These are phyloP conservation scores for Suillus spraguei DNA, from an alignment of 768 basidiomycete genomes.

Conservation along the genomic window DNA sequence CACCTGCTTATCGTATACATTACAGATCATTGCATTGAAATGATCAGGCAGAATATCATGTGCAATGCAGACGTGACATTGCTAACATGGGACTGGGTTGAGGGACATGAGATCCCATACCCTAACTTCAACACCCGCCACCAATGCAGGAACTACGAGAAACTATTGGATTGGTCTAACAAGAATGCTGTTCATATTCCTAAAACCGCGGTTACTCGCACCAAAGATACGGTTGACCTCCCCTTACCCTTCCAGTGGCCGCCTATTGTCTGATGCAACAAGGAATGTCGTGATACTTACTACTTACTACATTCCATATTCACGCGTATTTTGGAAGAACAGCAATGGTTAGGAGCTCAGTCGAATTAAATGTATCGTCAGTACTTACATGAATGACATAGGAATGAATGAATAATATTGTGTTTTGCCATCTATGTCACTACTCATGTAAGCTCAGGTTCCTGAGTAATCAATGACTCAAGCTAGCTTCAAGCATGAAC, in stretches of 20 bases:
- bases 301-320: background rate
- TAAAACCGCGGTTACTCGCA: background rate
- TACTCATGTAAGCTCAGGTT: too few species aligned
- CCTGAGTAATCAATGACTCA: too few species aligned
- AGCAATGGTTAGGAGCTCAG: too few species aligned
- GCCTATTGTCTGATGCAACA: background rate
- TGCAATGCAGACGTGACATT: conserved; percentile 15
- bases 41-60: conserved; percentile 15
- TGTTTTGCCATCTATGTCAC: too few species aligned
- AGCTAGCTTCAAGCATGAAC: background rate
- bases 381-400: too few species aligned
- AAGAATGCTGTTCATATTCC: background rate
- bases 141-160: conserved; percentile 7
- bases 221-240: background rate
- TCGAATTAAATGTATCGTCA: too few species aligned
- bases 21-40: conserved; percentile 16
- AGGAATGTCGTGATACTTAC: background rate
- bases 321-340: too few species aligned
- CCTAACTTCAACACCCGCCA: conserved; percentile 8
- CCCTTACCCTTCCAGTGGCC: background rate
- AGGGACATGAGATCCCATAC: background rate
- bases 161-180: background rate
- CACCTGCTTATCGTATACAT: background rate
- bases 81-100: conserved; percentile 17
- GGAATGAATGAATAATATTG: too few species aligned